Base-by-base conservation (phyloP, 78 protist species). In the Dictyostelium brefeldianum region DNA sequence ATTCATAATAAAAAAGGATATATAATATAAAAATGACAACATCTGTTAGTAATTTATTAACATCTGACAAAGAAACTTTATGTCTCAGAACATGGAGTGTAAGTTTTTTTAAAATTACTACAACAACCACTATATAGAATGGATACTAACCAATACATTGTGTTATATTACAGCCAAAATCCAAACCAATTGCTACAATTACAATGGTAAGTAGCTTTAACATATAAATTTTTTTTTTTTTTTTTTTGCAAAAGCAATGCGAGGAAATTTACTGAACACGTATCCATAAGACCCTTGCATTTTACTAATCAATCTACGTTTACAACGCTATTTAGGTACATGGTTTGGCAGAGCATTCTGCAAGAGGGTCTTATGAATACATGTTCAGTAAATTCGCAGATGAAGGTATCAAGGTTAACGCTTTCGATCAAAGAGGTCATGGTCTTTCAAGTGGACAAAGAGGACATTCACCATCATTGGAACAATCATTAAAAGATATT, bases 391-490 rank as follows among this genome's bases (percentile, higher is more conserved):
- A 77, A 71, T 84, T 84, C 36, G 73, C 92, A 12, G 56, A 51
- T 4, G 41, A 84, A 48, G 92, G 92, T 75, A 84, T 84, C 20
- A 22, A 43, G 12, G 92, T 84, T 2, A 74, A 74, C 74, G 92
- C 92, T n/a, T 84, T 41, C 27, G 92, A 84, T 46, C 92, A 84
- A 75, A 71, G 92, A 65, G 92, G 92, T 59, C 92, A 84, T 46
- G 92, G 92, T 59, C 56, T 50, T 69, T 36, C 59, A n/a, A 31
- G 65, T 59, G 92, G 92, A 59, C 41, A 17, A 25, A 41, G 75
- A 47, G 92, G 92, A 29, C 92, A 84, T 57, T 84, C 92, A 46
- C 92, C 92, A 84, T 84, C 92, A 17, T 36, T 84, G 7, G 92
- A 84, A 27, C 92, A 84, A 57, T 84, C 92, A 46, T 56, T 84